phyloP scores from a whole-genome alignment of 2,329 filamentous ascomycete species.

The Alternaria burnsii region DNA sequence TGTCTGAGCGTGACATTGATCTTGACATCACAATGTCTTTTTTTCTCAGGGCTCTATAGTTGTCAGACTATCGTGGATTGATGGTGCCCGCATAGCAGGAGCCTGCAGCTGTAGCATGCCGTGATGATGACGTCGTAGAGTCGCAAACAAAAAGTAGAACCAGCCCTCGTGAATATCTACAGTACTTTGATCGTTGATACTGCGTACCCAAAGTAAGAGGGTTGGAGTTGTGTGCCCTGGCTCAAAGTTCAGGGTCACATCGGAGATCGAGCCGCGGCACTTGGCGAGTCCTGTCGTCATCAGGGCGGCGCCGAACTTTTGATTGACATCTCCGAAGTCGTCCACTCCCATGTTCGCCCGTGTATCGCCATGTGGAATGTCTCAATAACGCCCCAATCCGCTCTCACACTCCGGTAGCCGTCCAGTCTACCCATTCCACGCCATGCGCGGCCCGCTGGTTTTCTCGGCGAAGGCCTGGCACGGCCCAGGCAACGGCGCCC shows the following conservation, averaged over 20 bases:
- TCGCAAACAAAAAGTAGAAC: not conserved
- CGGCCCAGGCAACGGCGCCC: constrained; percentile 45
- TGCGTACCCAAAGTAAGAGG: not conserved
- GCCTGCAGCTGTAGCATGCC: not conserved
- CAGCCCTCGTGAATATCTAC: not conserved
- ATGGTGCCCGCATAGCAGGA: not conserved
- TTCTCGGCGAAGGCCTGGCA: constrained; percentile 47
- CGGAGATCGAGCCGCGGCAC: constrained; percentile 25
- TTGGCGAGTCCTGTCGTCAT: constrained; percentile 40
- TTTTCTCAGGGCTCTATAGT: too few relatives aligned
- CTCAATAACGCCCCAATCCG: constrained; percentile 23
- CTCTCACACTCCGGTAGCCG: constrained; percentile 33
- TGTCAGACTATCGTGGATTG: not conserved
- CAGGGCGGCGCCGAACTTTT: constrained; percentile 40
- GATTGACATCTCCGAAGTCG: constrained; percentile 22
- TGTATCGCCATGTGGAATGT: constrained; percentile 38
- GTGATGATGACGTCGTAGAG: constrained; percentile 1
- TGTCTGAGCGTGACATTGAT: not conserved
- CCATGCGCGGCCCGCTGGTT: constrained; percentile 47
- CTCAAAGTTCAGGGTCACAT: constrained; percentile 3
- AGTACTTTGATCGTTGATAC: too few relatives aligned
- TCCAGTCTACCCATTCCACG: constrained; percentile 29
- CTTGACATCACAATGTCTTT: not conserved
- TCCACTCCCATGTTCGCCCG: constrained; percentile 18
- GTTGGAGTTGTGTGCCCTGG: not conserved